phyloP scores from a whole-genome alignment of 371 early-diverging fungal genomes.

The Lichtheimia ramosa region DNA sequence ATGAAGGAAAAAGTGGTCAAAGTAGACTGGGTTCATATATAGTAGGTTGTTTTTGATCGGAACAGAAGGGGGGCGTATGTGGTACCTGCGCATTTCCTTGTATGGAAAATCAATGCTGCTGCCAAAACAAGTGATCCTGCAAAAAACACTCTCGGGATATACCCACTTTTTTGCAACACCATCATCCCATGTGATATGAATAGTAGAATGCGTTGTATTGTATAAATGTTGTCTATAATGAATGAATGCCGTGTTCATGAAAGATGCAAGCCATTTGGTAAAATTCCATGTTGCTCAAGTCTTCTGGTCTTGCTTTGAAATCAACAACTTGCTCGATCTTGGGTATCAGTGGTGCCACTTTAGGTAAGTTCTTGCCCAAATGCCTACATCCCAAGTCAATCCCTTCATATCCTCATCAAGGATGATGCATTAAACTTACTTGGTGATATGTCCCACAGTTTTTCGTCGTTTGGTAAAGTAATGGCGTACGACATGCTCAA shows the following conservation, averaged over 20 bases:
- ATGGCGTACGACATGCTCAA: conserved; percentile 68
- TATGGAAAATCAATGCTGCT: neutral
- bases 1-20: neutral
- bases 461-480: conserved; percentile 76
- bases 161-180: no score
- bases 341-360: conserved; percentile 30
- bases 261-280: conserved; percentile 51
- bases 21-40: neutral
- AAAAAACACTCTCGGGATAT: no score
- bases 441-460: conserved; percentile 66
- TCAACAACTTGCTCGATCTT: conserved; percentile 47
- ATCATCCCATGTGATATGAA: no score
- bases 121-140: no score
- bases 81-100: neutral
- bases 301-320: conserved; percentile 61
- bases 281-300: conserved; percentile 54
- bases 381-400: conserved; percentile 6
- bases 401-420: neutral
- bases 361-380: conserved; percentile 36
- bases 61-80: neutral
- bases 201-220: no score
- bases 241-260: conserved; percentile 19
- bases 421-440: conserved; percentile 23
- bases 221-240: no score
- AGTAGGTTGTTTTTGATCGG: conserved; percentile 1